Conservation (phyloP, 352 stramenopile species). For the Blastocystis sp. region DNA sequence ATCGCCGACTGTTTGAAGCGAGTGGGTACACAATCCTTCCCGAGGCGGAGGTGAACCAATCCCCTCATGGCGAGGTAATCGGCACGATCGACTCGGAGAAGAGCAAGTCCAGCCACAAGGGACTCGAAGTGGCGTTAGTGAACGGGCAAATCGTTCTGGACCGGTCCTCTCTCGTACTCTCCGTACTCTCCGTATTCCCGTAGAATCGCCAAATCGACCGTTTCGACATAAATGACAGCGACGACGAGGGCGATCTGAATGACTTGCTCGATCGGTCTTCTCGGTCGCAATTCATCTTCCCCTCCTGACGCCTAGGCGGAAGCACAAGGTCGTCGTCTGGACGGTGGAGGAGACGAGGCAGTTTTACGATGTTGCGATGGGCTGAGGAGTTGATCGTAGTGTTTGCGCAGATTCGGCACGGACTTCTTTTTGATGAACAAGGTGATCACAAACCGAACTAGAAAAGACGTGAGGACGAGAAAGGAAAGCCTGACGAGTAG, state of each 20-base stretch:
- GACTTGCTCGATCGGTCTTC: slow-evolving; percentile 4
- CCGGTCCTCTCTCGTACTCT: slow-evolving; percentile 46
- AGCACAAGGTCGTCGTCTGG: slow-evolving; percentile 67
- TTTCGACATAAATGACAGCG: slow-evolving; percentile 62
- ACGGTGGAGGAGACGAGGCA: slow-evolving; percentile 57
- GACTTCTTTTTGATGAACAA: slow-evolving; percentile 70
- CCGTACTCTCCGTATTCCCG: not conserved
- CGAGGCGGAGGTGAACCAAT: not conserved
- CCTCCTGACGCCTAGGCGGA: not conserved
- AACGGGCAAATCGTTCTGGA: slow-evolving; percentile 69
- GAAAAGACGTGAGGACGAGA: slow-evolving; percentile 24
- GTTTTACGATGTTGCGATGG: slow-evolving; percentile 42
- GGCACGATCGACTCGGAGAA: slow-evolving; percentile 6
- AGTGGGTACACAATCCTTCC: not conserved
- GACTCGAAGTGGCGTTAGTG: slow-evolving; percentile 48
- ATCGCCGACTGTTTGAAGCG: slow-evolving; percentile 36
- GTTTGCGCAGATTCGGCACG: slow-evolving; percentile 62
- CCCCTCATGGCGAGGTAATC: slow-evolving; percentile 44
- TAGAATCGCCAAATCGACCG: slow-evolving; percentile 69
- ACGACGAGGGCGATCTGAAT: slow-evolving; percentile 10
- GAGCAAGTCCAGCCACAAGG: not conserved
- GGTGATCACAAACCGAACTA: slow-evolving; percentile 60
- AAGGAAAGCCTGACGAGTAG: not conserved
- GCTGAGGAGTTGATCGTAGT: not conserved
- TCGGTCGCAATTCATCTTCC: not conserved